Evolutionary conservation across 495 filamentous ascomycete genomes (phyloP), one percentile per base, ranked within the genome.

Genomic region (Trichoderma orchidacearum): DNA sequence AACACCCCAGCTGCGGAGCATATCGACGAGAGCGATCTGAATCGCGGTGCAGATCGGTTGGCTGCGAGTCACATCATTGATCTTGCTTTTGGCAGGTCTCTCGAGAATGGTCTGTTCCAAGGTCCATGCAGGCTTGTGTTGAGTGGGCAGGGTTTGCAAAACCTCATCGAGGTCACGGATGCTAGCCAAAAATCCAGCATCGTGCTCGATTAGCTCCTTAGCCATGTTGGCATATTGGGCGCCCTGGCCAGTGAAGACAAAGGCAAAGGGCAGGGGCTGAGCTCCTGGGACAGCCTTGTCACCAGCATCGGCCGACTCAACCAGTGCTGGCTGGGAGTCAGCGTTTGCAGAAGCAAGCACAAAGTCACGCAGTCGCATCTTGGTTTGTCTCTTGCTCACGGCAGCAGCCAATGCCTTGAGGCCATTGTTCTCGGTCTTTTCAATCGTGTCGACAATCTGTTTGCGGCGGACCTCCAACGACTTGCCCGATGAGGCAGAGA

Each of bases 151-250:
- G 12, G 55, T 31, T 4, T 41, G 34, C 17, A 80, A 62, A 45
- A 66, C 71, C 17, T 34, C 56, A 51, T 78, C 74, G 29, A 70
- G 68, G 9, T 68, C 63, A 28, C 68, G 56, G 36, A 80, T 72
- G 21, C 67, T 64, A 5, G 71, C 35, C 3, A 56, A 12, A 31
- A 73, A 76, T 1, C 70, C 59, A 3, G 72, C 70, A 48, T 75
- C 79, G 21, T 70, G 67, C 0, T 59, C 57, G 27, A 78, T 65
- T 0, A 82, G 70, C 62, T 80, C 78, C 1, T 76, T 73, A 1
- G 80, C 80, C 81, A 84, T 84, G 27, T 71, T 74, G 32, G 71
- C 60, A 77, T 77, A 84, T 56, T 82, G 76, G 25, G 73, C 73
- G 31, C 73, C 73, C 57, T 75, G 73, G 9, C 74, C 74, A 5